phyloP scores from a whole-genome alignment of 1,284 basidiomycete species.

The Schizophyllum commune region DNA sequence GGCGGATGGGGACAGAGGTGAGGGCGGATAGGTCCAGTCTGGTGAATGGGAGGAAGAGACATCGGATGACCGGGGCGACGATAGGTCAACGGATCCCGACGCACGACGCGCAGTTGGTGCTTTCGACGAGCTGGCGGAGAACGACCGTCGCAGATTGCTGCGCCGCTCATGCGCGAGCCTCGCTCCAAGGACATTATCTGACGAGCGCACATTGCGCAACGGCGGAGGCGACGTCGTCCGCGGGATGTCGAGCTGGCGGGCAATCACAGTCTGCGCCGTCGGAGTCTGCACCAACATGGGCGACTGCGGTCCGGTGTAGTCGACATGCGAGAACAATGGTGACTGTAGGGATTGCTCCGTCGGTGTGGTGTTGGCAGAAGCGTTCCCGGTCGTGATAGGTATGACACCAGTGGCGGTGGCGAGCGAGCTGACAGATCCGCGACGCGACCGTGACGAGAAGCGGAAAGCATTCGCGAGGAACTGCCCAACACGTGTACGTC shows the following conservation, averaged over 20 bases:
- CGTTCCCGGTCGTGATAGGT: conserved; percentile 9
- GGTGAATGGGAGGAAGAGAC: conserved; percentile 2
- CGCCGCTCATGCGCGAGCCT: conserved; percentile 2
- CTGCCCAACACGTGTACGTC: conserved; percentile 41
- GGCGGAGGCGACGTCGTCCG: conserved; percentile 14
- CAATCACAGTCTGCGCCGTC: no score
- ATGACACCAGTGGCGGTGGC: conserved; percentile 18
- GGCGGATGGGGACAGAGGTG: conserved; percentile 10
- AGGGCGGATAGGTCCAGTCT: neutral
- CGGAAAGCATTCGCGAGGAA: conserved; percentile 49
- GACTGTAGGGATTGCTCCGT: conserved; percentile 7
- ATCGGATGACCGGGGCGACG: conserved; percentile 1
- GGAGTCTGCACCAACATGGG: no score
- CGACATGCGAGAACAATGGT: neutral
- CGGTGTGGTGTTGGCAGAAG: conserved; percentile 5
- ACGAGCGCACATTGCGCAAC: conserved; percentile 20
- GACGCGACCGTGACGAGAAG: conserved; percentile 31
- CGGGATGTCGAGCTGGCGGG: conserved; percentile 3
- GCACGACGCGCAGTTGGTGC: neutral
- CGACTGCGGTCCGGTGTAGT: neutral
- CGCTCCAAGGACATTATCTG: conserved; percentile 11
- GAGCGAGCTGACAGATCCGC: conserved; percentile 31
- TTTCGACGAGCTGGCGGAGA: conserved; percentile 5
- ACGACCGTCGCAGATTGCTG: conserved; percentile 10
- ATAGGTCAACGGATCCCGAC: conserved; percentile 6